These are phyloP conservation scores for Cladophialophora exuberans DNA, from an alignment of 2,329 filamentous ascomycete genomes.

Conservation along the genomic window DNA sequence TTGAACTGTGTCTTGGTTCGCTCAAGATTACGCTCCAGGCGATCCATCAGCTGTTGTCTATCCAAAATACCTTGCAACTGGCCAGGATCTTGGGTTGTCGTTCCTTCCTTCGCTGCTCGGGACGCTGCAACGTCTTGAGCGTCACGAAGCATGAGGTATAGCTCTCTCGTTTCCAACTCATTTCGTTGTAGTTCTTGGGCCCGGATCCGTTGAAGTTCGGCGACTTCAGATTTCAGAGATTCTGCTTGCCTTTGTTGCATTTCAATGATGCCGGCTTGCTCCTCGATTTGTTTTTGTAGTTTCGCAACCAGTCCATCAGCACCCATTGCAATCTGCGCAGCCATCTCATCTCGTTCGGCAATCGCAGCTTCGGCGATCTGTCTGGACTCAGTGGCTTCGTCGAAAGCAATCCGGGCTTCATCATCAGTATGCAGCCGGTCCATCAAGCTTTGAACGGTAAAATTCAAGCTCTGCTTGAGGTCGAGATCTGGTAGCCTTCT, in stretches of 20 bases:
- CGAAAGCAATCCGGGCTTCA: constrained; percentile 86
- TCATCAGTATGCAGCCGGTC: constrained; percentile 97
- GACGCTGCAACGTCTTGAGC: constrained; percentile 95
- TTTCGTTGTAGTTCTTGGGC: constrained; percentile 92
- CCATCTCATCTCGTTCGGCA: constrained; percentile 95
- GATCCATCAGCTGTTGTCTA: constrained; percentile 87
- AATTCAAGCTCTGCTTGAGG: constrained; percentile 95
- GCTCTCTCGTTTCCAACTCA: constrained; percentile 91
- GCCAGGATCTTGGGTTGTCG: constrained; percentile 67
- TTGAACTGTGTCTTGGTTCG: constrained; percentile 97
- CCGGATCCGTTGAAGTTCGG: constrained; percentile 80
- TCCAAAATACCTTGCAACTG: constrained; percentile 92
- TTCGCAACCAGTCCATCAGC: constrained; percentile 93
- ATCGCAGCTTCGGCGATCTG: constrained; percentile 95
- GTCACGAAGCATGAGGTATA: constrained; percentile 97
- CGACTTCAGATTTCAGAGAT: constrained; percentile 83
- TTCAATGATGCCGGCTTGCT: constrained; percentile 88
- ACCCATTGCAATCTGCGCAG: constrained; percentile 81
- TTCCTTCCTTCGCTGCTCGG: constrained; percentile 67
- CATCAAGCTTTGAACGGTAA: constrained; percentile 91
- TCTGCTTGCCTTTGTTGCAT: constrained; percentile 85
- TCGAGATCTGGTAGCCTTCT: constrained; percentile 94
- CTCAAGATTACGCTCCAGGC: constrained; percentile 92
- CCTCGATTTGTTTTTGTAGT: constrained; percentile 89
- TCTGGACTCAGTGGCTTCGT: constrained; percentile 86